Evolutionary conservation across 1,284 basidiomycete genomes (phyloP).

Genomic region (Albatrellus sp.): DNA sequence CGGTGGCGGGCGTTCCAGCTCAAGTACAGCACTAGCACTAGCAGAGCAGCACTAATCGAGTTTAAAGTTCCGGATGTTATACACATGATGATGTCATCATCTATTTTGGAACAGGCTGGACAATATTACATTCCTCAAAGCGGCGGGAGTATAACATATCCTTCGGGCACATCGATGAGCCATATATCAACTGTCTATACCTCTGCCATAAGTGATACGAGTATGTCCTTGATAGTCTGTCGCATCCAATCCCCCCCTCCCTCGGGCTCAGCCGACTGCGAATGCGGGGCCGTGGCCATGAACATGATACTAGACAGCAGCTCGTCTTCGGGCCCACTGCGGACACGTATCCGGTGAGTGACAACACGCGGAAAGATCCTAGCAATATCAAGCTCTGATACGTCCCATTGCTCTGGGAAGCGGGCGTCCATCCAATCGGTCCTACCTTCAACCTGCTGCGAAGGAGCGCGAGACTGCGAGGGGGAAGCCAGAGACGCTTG

Average conservation of each 20-base stretch:
- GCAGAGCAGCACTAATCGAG: too few species aligned
- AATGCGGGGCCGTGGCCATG: slow-evolving; percentile 16
- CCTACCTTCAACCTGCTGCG: neutral
- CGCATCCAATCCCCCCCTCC: slow-evolving; percentile 16
- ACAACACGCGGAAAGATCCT: slow-evolving; percentile 57
- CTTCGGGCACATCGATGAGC: too few species aligned
- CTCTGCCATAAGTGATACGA: slow-evolving; percentile 40
- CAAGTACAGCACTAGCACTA: too few species aligned
- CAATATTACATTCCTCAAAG: too few species aligned
- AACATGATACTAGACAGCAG: slow-evolving; percentile 47
- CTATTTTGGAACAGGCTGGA: too few species aligned
- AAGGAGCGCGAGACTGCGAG: neutral
- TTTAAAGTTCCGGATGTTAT: too few species aligned
- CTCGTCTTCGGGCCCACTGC: slow-evolving; percentile 56
- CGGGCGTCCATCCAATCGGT: slow-evolving; percentile 4
- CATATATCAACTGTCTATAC: slow-evolving; percentile 24
- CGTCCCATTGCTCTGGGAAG: slow-evolving; percentile 31
- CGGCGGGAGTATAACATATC: too few species aligned
- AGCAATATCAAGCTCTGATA: slow-evolving; percentile 60
- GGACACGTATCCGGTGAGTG: slow-evolving; percentile 55
- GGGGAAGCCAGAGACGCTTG: neutral
- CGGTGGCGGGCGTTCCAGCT: too few species aligned
- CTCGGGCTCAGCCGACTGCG: slow-evolving; percentile 4
- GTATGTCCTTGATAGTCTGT: slow-evolving; percentile 43
- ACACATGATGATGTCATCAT: too few species aligned